Evolutionary conservation across 768 basidiomycete species (phyloP).

Genomic region (Gymnopilus junonius): DNA sequence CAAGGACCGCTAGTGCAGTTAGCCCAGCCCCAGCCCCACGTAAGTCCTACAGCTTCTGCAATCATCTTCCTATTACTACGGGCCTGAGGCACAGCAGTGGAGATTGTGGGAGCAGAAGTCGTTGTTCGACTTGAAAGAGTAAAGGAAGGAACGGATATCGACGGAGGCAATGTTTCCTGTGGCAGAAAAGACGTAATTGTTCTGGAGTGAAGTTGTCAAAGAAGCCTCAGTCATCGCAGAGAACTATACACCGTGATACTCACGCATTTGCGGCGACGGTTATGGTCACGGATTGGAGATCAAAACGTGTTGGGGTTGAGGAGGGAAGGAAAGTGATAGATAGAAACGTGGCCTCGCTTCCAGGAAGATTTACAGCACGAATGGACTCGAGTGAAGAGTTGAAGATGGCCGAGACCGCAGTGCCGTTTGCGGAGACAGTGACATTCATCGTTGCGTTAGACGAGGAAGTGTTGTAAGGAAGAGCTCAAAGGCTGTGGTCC

Average conservation of each 20-base stretch:
- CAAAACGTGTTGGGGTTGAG: constrained; percentile 21
- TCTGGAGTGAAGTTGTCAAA: constrained; percentile 4
- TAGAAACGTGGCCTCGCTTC: constrained; percentile 44
- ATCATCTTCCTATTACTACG: constrained; percentile 24
- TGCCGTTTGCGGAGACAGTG: constrained; percentile 46
- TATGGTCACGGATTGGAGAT: constrained; percentile 18
- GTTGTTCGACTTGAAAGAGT: constrained; percentile 17
- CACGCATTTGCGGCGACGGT: constrained; percentile 19
- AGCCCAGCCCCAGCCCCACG: constrained; percentile 39
- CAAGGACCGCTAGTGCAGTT: constrained; percentile 25
- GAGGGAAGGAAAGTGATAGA: constrained; percentile 34
- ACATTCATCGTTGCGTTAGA: constrained; percentile 60
- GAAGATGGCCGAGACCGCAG: constrained; percentile 36
- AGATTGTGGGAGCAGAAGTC: constrained; percentile 11
- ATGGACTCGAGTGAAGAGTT: constrained; percentile 46
- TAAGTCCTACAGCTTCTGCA: constrained; percentile 38
- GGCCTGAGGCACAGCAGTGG: constrained; percentile 13
- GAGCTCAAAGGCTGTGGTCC: constrained; percentile 45
- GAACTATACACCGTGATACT: not conserved
- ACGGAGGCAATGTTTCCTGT: constrained; percentile 35
- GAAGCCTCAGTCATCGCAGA: not conserved
- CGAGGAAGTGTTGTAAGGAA: constrained; percentile 43
- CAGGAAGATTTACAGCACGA: constrained; percentile 42
- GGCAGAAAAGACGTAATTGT: constrained; percentile 22
- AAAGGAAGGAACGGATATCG: constrained; percentile 38